Evolutionary conservation across 306 rosid genomes (phyloP).

Genomic region (Inga leiocalycina): DNA sequence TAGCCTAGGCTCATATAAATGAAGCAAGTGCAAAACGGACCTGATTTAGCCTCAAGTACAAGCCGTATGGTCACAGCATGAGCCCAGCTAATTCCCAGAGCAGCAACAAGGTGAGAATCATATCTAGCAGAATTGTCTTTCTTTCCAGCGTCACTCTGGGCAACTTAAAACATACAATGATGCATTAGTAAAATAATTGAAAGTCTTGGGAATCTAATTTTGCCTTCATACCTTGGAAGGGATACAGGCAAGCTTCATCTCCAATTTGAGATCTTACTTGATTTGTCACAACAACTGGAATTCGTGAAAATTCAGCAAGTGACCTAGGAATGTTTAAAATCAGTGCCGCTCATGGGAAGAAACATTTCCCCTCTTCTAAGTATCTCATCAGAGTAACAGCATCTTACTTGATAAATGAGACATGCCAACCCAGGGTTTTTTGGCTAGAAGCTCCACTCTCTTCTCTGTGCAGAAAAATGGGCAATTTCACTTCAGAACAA

Average conservation of each 20-base stretch:
- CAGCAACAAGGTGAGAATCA: conserved; percentile 93
- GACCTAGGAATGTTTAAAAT: conserved; percentile 56
- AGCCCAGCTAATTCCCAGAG: conserved; percentile 96
- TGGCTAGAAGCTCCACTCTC: conserved; percentile 63
- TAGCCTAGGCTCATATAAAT: neutral
- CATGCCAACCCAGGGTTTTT: conserved; percentile 81
- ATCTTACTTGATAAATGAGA: conserved; percentile 84
- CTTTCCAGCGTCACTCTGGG: conserved; percentile 35
- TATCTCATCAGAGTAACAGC: conserved; percentile 14
- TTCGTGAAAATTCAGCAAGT: conserved; percentile 90
- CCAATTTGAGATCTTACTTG: conserved; percentile 84
- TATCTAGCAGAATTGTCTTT: conserved; percentile 43
- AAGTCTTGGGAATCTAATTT: conserved; percentile 28
- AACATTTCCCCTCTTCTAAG: conserved; percentile 24
- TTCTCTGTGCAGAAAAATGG: conserved; percentile 58
- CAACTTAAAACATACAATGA: conserved; percentile 44
- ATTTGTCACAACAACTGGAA: conserved; percentile 89
- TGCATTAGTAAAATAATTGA: neutral
- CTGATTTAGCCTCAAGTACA: conserved; percentile 86
- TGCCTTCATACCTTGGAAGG: conserved; percentile 78
- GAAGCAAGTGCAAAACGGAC: conserved; percentile 39
- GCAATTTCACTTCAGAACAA: conserved; percentile 11
- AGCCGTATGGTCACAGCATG: conserved; percentile 94
- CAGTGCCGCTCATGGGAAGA: conserved; percentile 28
- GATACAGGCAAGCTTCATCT: conserved; percentile 65